A percentile compares a stretch with the other conserved stretches of the same genome.
phyloP scores from a whole-genome alignment of 305 asterid species.

The Fraxinus sp. region DNA sequence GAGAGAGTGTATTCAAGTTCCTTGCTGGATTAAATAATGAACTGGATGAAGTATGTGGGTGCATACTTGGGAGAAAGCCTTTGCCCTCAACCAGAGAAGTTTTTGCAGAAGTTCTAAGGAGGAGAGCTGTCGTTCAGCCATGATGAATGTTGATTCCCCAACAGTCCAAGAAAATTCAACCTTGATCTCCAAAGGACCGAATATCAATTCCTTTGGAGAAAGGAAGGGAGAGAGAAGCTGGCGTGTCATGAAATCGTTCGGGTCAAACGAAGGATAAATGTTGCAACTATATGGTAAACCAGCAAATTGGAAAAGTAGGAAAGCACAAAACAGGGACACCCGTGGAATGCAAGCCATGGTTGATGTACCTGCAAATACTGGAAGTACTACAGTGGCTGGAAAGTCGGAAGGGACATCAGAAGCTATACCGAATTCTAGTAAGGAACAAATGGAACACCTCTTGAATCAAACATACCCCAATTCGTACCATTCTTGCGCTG shows the following conservation, averaged over 20 bases:
- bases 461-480: not conserved
- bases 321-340: not conserved
- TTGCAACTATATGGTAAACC: not conserved
- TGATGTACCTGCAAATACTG: not conserved
- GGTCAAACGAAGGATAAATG: not conserved
- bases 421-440: not conserved
- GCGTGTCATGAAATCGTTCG: not conserved
- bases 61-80: not conserved
- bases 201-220: not conserved
- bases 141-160: not conserved
- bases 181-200: not conserved
- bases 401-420: not conserved
- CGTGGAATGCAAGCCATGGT: not conserved
- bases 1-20: not conserved
- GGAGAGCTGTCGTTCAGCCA: not conserved
- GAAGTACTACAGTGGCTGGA: not conserved
- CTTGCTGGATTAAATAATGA: not conserved
- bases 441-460: not conserved
- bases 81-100: not conserved
- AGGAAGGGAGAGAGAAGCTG: not conserved
- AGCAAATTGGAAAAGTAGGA: not conserved
- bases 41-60: not conserved
- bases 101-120: not conserved
- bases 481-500: not conserved
- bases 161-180: not conserved